phyloP scores from a whole-genome alignment of 2,329 filamentous ascomycete genomes.

The Fusarium brachygibbosum region DNA sequence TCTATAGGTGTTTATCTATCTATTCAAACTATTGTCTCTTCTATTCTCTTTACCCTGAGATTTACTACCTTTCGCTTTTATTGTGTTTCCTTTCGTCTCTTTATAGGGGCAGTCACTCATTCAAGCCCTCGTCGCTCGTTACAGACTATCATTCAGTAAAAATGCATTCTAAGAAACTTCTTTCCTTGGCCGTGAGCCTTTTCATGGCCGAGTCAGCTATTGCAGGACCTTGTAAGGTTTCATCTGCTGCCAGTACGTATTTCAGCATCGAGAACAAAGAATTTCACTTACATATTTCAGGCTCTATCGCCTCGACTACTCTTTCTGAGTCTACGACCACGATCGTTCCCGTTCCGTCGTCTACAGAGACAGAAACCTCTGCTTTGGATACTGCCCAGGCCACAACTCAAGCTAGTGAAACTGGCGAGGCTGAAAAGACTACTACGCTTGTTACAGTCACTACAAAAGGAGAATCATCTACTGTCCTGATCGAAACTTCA shows the following conservation, averaged over 20 bases:
- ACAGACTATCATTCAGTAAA: neutral
- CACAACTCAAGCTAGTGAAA: neutral
- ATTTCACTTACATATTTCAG: neutral
- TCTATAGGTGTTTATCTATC: too few relatives aligned
- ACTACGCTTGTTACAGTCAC: neutral
- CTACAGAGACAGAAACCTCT: neutral
- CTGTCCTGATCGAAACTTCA: too few relatives aligned
- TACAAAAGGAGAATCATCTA: too few relatives aligned
- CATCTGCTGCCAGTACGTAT: neutral
- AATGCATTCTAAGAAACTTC: neutral
- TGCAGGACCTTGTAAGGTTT: neutral
- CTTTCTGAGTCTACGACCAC: neutral
- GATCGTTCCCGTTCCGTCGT: neutral
- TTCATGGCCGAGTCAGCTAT: neutral
- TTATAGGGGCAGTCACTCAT: too few relatives aligned
- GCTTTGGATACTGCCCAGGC: neutral
- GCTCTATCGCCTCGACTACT: neutral
- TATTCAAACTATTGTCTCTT: too few relatives aligned
- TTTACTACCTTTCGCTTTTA: too few relatives aligned
- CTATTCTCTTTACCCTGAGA: too few relatives aligned
- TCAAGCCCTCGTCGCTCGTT: too few relatives aligned
- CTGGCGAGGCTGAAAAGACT: neutral
- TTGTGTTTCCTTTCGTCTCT: too few relatives aligned
- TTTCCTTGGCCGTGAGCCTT: neutral
- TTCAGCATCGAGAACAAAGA: too few relatives aligned